phyloP scores from a whole-genome alignment of 495 filamentous ascomycete species.

The Neurospora sp. region DNA sequence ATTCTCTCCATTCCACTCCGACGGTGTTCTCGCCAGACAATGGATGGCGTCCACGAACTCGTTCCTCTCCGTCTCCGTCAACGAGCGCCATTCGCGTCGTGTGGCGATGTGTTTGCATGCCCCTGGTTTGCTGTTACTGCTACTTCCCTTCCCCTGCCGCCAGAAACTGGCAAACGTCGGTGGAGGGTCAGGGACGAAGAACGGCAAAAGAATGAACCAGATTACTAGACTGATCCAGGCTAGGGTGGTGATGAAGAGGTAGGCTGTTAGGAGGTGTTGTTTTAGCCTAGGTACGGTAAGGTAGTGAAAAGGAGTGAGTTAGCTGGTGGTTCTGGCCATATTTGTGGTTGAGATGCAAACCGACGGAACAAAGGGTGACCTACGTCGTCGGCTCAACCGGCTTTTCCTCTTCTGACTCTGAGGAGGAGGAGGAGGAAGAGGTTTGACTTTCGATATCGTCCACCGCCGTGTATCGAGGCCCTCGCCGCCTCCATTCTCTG shows the following conservation, averaged over 20 bases:
- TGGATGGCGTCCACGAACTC: constrained; percentile 1
- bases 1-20: neutral
- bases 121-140: neutral
- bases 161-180: neutral
- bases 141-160: neutral
- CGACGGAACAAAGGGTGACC: too few relatives aligned
- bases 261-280: neutral
- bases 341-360: neutral
- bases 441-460: neutral
- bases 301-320: neutral
- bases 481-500: neutral
- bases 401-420: neutral
- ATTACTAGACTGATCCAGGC: neutral
- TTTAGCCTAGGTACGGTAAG: neutral
- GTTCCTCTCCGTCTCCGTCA: neutral
- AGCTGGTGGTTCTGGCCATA: neutral
- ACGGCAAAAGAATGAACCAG: neutral
- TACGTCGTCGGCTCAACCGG: neutral
- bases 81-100: neutral
- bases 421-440: neutral
- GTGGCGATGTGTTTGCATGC: neutral
- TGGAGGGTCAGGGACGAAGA: neutral
- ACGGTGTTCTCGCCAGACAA: neutral
- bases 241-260: neutral
- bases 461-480: neutral